Evolutionary conservation across 495 filamentous ascomycete genomes (phyloP).

Genomic region (Platismatia glauca): DNA sequence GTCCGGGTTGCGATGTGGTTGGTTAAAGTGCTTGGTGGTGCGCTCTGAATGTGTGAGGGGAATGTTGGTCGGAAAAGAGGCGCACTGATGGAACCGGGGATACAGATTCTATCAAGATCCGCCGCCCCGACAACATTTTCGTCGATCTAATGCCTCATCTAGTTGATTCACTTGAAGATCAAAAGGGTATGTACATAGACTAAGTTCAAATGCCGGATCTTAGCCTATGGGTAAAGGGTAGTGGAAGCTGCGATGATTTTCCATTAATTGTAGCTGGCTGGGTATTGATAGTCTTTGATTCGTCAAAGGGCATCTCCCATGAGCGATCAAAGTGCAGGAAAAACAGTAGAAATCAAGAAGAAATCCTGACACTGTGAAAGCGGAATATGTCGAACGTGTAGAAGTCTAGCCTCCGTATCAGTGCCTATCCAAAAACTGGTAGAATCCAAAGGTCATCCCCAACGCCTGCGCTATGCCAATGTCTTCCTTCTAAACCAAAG

Average conservation of each 20-base stretch:
- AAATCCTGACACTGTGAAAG: not conserved
- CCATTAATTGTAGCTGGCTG: too few relatives aligned
- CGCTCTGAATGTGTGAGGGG: not conserved
- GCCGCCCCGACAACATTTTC: too few relatives aligned
- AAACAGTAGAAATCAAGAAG: not conserved
- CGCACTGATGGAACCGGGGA: not conserved
- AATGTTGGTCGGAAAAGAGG: not conserved
- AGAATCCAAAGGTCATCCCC: not conserved
- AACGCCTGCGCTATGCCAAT: not conserved
- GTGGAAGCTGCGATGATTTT: too few relatives aligned
- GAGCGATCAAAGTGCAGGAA: too few relatives aligned
- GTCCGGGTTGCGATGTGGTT: constrained; percentile 91
- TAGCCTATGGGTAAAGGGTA: too few relatives aligned
- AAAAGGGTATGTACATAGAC: too few relatives aligned
- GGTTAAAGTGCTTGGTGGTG: constrained; percentile 53
- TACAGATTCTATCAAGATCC: not conserved
- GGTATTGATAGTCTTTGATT: too few relatives aligned
- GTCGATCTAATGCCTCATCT: too few relatives aligned
- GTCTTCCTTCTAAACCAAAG: not conserved
- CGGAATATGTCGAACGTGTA: not conserved
- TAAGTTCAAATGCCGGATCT: too few relatives aligned
- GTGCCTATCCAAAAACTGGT: not conserved
- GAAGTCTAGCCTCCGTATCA: not conserved
- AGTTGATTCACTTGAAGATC: too few relatives aligned
- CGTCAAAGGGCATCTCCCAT: too few relatives aligned